Evolutionary conservation across 2,329 filamentous ascomycete species (phyloP).

Genomic region (Microsporum audouinii): DNA sequence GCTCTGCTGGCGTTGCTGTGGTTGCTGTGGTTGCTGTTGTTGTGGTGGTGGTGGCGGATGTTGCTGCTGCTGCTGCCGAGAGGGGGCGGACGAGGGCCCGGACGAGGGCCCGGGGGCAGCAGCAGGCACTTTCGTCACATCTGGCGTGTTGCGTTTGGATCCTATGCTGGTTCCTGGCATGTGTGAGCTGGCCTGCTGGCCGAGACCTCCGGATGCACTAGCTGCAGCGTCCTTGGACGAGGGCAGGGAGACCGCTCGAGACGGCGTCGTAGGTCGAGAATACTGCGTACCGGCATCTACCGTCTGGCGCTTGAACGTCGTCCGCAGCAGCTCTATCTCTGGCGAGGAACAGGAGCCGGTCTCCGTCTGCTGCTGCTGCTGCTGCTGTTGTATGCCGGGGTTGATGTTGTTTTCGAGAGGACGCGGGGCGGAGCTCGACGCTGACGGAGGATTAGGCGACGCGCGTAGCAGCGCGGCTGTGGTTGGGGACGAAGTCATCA

Average conservation of each 20-base stretch:
- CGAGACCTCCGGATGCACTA: slow-evolving; percentile 13
- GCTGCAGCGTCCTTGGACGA: not conserved
- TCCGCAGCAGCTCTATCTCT: slow-evolving; percentile 12
- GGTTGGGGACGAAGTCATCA: not conserved
- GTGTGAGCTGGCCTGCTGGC: slow-evolving; percentile 12
- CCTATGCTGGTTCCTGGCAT: slow-evolving; percentile 15
- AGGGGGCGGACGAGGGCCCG: not conserved
- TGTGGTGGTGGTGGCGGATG: not conserved
- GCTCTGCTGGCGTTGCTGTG: slow-evolving; percentile 1
- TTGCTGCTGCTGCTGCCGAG: not conserved
- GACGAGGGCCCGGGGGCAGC: not conserved
- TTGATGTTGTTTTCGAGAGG: slow-evolving; percentile 11
- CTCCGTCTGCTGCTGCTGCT: slow-evolving; percentile 11
- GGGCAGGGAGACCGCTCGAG: slow-evolving; percentile 2
- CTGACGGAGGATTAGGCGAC: slow-evolving; percentile 12
- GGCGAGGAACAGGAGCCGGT: slow-evolving; percentile 11
- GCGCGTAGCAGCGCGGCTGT: slow-evolving; percentile 28
- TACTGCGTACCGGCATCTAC: slow-evolving; percentile 45
- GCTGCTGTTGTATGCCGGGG: not conserved
- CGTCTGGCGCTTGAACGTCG: slow-evolving; percentile 24
- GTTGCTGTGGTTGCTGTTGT: not conserved
- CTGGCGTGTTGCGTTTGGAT: slow-evolving; percentile 16
- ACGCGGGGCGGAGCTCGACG: slow-evolving; percentile 20
- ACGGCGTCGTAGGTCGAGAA: slow-evolving; percentile 37
- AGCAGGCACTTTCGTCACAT: slow-evolving; percentile 14